Percentiles rank a stretch among this genome's conserved stretches.
These are phyloP conservation scores for Thermoascus crustaceus DNA, from an alignment of 2,329 filamentous ascomycete genomes.

Conservation along the genomic window DNA sequence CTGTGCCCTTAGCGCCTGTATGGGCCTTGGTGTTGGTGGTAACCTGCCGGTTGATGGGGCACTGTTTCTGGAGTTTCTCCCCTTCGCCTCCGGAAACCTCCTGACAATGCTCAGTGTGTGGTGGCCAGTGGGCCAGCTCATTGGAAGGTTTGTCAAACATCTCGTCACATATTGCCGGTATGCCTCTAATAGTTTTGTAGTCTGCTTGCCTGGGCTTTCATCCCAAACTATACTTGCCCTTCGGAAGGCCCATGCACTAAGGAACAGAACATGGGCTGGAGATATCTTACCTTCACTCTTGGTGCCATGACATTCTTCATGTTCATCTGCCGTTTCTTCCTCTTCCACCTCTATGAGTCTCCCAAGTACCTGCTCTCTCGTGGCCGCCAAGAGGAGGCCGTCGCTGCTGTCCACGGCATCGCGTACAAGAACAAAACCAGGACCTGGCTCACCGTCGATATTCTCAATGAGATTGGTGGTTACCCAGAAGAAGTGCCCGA, in stretches of 20 bases:
- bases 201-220: slow-evolving; percentile 64
- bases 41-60: slow-evolving; percentile 73
- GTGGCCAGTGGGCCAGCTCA: slow-evolving; percentile 77
- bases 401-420: slow-evolving; percentile 70
- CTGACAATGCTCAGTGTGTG: slow-evolving; percentile 75
- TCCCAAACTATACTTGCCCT: slow-evolving; percentile 56
- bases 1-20: slow-evolving; percentile 51
- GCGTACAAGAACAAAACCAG: slow-evolving; percentile 60
- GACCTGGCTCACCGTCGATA: slow-evolving; percentile 69
- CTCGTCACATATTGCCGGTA: background rate
- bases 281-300: slow-evolving; percentile 62
- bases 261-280: slow-evolving; percentile 62
- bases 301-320: slow-evolving; percentile 66
- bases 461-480: slow-evolving; percentile 48
- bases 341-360: slow-evolving; percentile 77
- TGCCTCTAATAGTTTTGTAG: slow-evolving; percentile 7
- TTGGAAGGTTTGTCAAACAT: slow-evolving; percentile 39
- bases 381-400: slow-evolving; percentile 70
- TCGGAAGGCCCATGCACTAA: slow-evolving; percentile 27
- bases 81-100: slow-evolving; percentile 62
- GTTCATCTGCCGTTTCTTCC: slow-evolving; percentile 69
- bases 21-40: slow-evolving; percentile 64
- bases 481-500: slow-evolving; percentile 35
- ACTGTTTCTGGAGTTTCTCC: slow-evolving; percentile 75
- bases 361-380: slow-evolving; percentile 72